Conservation (phyloP, 2,329 filamentous ascomycete genomes). For the Annulohypoxylon truncatum region DNA sequence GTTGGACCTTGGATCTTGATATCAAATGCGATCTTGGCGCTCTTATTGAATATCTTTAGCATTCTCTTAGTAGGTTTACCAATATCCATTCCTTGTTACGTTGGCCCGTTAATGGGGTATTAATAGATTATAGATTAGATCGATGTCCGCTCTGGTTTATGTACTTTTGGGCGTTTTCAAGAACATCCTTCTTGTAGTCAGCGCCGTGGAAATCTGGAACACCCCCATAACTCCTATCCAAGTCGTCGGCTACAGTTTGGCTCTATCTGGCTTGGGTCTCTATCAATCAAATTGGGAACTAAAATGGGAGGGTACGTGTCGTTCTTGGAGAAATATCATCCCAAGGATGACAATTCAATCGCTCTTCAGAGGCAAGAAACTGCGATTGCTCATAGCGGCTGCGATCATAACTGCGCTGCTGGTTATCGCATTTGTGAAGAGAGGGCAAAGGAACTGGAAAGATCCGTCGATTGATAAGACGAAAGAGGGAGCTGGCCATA, state of each 20-base stretch:
- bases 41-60: conserved; percentile 83
- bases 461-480: conserved; percentile 4
- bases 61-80: conserved; percentile 78
- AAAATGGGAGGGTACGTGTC: conserved; percentile 32
- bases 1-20: conserved; percentile 74
- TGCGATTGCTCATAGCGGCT: conserved; percentile 9
- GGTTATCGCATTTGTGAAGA: not conserved
- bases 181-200: conserved; percentile 83
- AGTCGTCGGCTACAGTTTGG: conserved; percentile 81
- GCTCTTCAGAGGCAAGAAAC: conserved; percentile 1
- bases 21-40: conserved; percentile 81
- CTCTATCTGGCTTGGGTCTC: conserved; percentile 63
- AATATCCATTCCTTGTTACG: not conserved
- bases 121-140: conserved; percentile 74
- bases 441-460: not conserved
- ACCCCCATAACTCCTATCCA: conserved; percentile 78
- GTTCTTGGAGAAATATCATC: conserved; percentile 1
- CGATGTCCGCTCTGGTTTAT: conserved; percentile 87
- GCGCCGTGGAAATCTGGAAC: conserved; percentile 82
- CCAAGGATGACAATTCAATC: not conserved
- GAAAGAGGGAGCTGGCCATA: not conserved
- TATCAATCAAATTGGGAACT: conserved; percentile 57
- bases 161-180: conserved; percentile 89
- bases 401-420: conserved; percentile 12
- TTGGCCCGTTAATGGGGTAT: no score